These are phyloP conservation scores for Phalaenopsis equestris DNA, from an alignment of 106 monocot species.

Conservation along the genomic window DNA sequence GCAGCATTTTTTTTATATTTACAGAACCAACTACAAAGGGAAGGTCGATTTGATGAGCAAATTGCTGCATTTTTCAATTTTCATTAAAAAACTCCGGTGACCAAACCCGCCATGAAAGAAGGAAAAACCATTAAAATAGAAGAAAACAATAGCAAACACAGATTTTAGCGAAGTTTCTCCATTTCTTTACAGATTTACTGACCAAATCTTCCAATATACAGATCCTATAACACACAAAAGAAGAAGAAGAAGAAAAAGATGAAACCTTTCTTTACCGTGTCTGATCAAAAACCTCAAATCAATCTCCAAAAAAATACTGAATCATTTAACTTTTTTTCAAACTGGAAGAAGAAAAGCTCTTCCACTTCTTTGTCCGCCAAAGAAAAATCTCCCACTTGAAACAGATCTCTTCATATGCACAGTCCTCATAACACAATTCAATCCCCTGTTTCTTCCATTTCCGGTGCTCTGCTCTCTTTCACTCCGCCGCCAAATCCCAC, in stretches of 20 bases:
- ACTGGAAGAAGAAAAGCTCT: not conserved
- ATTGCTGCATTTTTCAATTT: no score
- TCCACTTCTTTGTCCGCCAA: slow-evolving; percentile 13
- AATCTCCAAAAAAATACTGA: not conserved
- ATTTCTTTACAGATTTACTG: not conserved
- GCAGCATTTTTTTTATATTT: no score
- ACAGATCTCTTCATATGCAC: not conserved
- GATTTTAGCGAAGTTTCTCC: not conserved
- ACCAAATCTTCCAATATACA: not conserved
- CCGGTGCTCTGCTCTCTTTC: slow-evolving; percentile 1
- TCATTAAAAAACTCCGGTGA: no score
- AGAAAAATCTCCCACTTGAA: slow-evolving; percentile 27
- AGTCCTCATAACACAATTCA: not conserved
- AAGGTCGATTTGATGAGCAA: no score
- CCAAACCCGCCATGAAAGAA: no score
- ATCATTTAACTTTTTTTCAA: not conserved
- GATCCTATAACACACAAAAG: not conserved
- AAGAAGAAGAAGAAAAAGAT: not conserved
- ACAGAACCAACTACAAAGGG: no score
- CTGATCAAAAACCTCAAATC: no score
- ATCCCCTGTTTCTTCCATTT: not conserved
- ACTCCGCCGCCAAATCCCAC: not conserved
- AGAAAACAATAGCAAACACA: no score
- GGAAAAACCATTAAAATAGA: no score
- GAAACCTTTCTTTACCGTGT: no score